These are phyloP conservation scores for Kingdonia uniflora DNA, from an alignment of 164 flowering plant genomes.

Conservation along the genomic window DNA sequence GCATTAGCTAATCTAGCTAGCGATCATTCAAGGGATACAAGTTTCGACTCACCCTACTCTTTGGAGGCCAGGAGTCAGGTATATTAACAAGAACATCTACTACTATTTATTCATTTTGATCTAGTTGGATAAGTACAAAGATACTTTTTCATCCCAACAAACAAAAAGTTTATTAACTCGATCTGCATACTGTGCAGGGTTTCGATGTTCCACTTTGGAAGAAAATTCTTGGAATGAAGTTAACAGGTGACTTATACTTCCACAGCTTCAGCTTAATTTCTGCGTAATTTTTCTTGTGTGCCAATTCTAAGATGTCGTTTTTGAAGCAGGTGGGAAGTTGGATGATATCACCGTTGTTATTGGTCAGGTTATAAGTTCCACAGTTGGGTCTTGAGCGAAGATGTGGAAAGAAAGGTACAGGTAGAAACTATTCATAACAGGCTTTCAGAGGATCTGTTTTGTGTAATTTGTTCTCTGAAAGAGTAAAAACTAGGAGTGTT, in stretches of 20 bases:
- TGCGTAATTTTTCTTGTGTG: neutral
- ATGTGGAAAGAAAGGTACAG: too few species aligned
- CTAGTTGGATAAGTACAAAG: neutral
- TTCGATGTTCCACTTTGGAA: constrained; percentile 74
- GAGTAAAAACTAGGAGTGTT: too few species aligned
- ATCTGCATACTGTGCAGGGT: constrained; percentile 34
- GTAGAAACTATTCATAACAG: too few species aligned
- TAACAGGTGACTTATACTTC: constrained; percentile 36
- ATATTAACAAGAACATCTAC: constrained; percentile 5
- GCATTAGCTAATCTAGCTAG: constrained; percentile 71
- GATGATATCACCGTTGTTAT: constrained; percentile 83
- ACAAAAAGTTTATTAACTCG: too few species aligned
- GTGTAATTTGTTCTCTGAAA: too few species aligned
- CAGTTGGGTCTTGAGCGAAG: too few species aligned
- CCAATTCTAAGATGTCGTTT: neutral
- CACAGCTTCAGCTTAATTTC: neutral
- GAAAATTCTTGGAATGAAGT: constrained; percentile 69
- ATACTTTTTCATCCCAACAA: too few species aligned
- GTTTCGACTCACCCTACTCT: constrained; percentile 74
- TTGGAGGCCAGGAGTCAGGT: constrained; percentile 75
- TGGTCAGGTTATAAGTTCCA: constrained; percentile 43
- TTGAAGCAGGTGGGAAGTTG: constrained; percentile 63
- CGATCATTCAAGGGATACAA: constrained; percentile 54
- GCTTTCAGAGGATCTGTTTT: too few species aligned
- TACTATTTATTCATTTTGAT: neutral